Evolutionary conservation across 108 stramenopile species (phyloP), one percentile per base, ranked within the genome.

Genomic region (Skeletonema menzelii): DNA sequence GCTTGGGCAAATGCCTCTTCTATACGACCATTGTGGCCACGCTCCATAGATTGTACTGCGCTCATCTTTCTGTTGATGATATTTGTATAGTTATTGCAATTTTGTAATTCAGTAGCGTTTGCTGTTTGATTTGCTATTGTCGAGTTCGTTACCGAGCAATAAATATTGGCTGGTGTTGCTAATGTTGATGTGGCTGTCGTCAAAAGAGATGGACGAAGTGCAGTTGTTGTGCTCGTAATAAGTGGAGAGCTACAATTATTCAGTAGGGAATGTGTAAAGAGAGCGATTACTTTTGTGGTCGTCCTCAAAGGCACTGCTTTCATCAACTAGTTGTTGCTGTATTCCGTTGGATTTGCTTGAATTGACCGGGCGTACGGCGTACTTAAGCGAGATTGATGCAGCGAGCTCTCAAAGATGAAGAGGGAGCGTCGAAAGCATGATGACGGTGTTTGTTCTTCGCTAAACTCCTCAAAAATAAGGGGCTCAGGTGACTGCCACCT

Each of bases 1-100:
- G 89, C 88, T 8, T 82, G 38, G n/a, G 80, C 88, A 81, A 96
- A 96, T 28, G 91, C 90, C 59, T 85, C 82, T 64, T 95, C 93
- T 70, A 95, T 86, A 34, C 93, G 86, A 70, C 91, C 91, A 37
- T 80, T 85, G 61, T 88, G 60, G 46, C 91, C 91, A 20, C 88
- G 87, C 69, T 77, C 66, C 86, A 90, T 86, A 47, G 83, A 70
- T 34, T 79, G 78, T 6, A 85, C 72, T 65, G 28, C 44, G 24
- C 49, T 37, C 31, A 53, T 53, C 0, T 42, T 42, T n/a, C 40
- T 42, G 13, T n/a, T 42, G 40, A 22, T 53, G 24, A 5, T 53
- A 53, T 53, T 53, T 8, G 4, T 53, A 53, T 6, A n/a, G 2
- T 47, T n/a, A 47, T 47, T n/a, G n/a, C 3, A 19, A 3, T 24